These are phyloP conservation scores for Daldinia sp. DNA, from an alignment of 2,329 filamentous ascomycete genomes.

Conservation along the genomic window DNA sequence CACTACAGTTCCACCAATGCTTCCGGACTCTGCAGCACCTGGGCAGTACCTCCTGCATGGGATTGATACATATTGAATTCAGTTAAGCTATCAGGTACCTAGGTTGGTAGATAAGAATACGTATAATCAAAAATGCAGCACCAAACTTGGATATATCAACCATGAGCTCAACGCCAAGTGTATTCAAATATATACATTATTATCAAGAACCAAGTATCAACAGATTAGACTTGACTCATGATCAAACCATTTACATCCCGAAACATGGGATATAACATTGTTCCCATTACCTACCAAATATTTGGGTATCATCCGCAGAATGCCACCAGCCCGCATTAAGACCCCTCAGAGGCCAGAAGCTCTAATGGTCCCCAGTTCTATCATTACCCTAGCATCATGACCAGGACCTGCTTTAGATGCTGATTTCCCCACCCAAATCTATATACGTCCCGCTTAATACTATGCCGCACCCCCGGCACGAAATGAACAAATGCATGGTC, in stretches of 20 bases:
- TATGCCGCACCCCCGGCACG: conserved; percentile 18
- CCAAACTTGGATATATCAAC: not conserved
- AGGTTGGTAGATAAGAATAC: not conserved
- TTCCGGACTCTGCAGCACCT: no score
- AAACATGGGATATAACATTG: conserved; percentile 24
- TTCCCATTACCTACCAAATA: conserved; percentile 32
- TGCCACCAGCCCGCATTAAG: conserved; percentile 32
- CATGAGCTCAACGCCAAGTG: conserved; percentile 2
- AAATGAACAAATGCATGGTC: conserved; percentile 41
- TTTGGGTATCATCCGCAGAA: conserved; percentile 40
- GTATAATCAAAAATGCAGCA: not conserved
- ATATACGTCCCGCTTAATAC: conserved; percentile 26
- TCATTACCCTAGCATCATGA: conserved; percentile 40
- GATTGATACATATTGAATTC: not conserved
- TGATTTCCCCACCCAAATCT: conserved; percentile 33
- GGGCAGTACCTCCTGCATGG: not conserved
- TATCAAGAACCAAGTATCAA: conserved; percentile 7
- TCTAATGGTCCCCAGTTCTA: conserved; percentile 27
- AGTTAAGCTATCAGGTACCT: not conserved
- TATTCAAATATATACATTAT: conserved; percentile 4
- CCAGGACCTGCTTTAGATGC: conserved; percentile 42
- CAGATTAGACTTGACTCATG: conserved; percentile 15
- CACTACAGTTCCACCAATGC: not conserved
- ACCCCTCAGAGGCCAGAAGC: conserved; percentile 28
- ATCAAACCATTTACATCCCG: conserved; percentile 18